These are phyloP conservation scores for Geum urbanum DNA, from an alignment of 306 rosid species.

Conservation along the genomic window DNA sequence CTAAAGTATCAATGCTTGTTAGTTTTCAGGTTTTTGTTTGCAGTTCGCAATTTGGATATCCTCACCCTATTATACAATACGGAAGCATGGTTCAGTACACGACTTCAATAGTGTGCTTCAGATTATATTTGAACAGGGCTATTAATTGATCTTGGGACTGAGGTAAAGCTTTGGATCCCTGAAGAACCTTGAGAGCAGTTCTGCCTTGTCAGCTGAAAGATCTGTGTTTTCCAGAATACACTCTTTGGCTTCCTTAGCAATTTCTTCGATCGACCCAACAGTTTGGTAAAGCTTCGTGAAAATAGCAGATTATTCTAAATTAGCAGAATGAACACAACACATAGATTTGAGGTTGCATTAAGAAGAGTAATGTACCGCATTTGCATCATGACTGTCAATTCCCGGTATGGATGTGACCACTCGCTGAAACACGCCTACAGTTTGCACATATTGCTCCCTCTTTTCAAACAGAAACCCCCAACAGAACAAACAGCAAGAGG, in stretches of 20 bases:
- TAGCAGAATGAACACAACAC: too few species aligned
- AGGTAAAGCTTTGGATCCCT: slow-evolving; percentile 67
- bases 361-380: slow-evolving; percentile 47
- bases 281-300: slow-evolving; percentile 77
- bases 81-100: not conserved
- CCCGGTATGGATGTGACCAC: slow-evolving; percentile 78
- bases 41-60: too few species aligned
- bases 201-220: slow-evolving; percentile 82
- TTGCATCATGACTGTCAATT: slow-evolving; percentile 76
- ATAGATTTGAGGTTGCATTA: not conserved
- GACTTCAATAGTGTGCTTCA: not conserved
- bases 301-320: slow-evolving; percentile 18
- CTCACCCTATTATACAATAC: too few species aligned
- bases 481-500: too few species aligned
- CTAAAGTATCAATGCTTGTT: too few species aligned
- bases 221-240: slow-evolving; percentile 75
- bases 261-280: slow-evolving; percentile 81
- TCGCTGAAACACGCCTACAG: slow-evolving; percentile 55
- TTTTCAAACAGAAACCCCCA: slow-evolving; percentile 35
- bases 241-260: slow-evolving; percentile 72
- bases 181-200: slow-evolving; percentile 58
- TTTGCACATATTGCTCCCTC: slow-evolving; percentile 75
- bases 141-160: slow-evolving; percentile 59
- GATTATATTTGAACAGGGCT: not conserved
- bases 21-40: too few species aligned